Conservation (phyloP, 441 rosid genomes). For the Arabidopsis hybrid region DNA sequence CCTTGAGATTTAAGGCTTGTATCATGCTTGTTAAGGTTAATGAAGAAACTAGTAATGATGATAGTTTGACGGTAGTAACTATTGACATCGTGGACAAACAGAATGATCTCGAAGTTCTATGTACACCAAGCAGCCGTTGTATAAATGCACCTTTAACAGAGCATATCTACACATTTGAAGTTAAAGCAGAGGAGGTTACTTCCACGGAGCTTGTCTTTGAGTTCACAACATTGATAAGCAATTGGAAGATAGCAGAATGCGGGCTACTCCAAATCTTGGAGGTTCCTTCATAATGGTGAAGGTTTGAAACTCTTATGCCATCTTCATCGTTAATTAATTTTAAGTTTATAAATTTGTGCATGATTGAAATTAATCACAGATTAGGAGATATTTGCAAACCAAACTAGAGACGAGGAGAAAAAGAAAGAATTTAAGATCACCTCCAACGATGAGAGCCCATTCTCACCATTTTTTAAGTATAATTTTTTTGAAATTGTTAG, state of each 20-base stretch:
- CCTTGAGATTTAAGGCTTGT: constrained; percentile 3
- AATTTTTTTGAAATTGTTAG: too few species aligned
- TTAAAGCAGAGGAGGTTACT: neutral
- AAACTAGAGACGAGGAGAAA: neutral
- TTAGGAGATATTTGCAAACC: too few species aligned
- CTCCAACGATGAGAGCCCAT: too few species aligned
- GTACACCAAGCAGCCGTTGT: neutral
- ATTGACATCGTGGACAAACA: neutral
- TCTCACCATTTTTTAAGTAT: too few species aligned
- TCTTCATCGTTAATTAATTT: neutral
- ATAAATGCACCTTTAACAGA: neutral
- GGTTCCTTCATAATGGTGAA: neutral
- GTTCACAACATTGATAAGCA: neutral
- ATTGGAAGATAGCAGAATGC: neutral
- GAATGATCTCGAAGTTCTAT: neutral
- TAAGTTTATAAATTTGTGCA: neutral
- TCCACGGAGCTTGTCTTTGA: constrained; percentile 18
- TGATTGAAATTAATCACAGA: neutral
- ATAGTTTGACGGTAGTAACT: rapidly evolving
- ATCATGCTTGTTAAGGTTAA: neutral
- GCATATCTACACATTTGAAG: constrained; percentile 10
- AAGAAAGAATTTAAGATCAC: too few species aligned
- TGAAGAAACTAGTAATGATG: neutral
- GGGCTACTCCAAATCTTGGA: neutral
- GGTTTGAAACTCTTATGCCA: neutral